These are phyloP conservation scores for Colletotrichum sidae DNA, from an alignment of 2,329 filamentous ascomycete genomes.

Conservation along the genomic window DNA sequence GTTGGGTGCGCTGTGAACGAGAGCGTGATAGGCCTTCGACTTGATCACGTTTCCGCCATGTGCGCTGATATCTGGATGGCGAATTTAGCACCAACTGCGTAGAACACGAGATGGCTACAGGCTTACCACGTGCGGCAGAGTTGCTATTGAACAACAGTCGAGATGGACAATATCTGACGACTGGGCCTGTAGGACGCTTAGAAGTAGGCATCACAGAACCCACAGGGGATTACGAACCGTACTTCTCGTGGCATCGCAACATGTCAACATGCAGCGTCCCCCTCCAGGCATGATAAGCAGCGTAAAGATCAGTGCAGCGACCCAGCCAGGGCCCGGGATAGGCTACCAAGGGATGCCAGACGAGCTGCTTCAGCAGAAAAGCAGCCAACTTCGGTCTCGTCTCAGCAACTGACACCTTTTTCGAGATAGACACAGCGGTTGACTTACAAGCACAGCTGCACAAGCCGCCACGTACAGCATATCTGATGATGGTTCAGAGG, in stretches of 20 bases:
- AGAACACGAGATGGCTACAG: no score
- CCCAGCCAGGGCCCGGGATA: constrained; percentile 21
- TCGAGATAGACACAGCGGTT: no score
- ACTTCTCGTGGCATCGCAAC: constrained; percentile 47
- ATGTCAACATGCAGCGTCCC: constrained; percentile 50
- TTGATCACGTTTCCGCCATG: constrained; percentile 36
- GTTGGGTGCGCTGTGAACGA: constrained; percentile 35
- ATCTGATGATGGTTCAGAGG: no score
- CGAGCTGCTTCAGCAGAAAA: constrained; percentile 5
- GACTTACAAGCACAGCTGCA: neutral
- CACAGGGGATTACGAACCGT: constrained; percentile 40
- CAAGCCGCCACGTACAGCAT: neutral
- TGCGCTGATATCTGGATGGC: constrained; percentile 34
- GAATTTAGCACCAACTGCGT: neutral
- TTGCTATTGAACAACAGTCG: constrained; percentile 36
- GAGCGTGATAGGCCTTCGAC: constrained; percentile 35
- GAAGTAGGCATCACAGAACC: constrained; percentile 8
- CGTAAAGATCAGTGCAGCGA: constrained; percentile 37
- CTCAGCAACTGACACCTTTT: no score
- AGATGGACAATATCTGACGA: constrained; percentile 47
- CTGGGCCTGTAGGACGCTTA: constrained; percentile 6
- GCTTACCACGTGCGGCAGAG: constrained; percentile 30
- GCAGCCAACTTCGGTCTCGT: neutral
- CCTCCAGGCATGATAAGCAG: constrained; percentile 49
- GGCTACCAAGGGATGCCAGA: constrained; percentile 15